Evolutionary conservation across 768 basidiomycete species (phyloP).

Genomic region (Boletus subparvulus): DNA sequence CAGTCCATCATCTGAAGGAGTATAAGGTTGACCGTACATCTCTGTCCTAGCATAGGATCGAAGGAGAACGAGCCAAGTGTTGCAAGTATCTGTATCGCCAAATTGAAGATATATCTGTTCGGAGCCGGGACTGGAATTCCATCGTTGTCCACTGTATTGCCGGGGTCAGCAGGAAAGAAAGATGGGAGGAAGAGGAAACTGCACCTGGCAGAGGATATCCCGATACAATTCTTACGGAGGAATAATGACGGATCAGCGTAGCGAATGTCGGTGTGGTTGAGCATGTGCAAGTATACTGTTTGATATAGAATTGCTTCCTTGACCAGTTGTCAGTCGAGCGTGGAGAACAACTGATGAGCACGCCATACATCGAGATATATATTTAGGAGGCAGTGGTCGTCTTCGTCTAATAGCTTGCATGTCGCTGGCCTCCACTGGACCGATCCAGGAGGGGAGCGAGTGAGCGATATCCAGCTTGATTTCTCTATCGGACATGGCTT

Average conservation of each 20-base stretch:
- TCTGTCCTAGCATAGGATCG: slow-evolving; percentile 81
- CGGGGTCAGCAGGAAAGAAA: slow-evolving; percentile 7
- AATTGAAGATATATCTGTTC: slow-evolving; percentile 80
- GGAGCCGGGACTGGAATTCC: slow-evolving; percentile 47
- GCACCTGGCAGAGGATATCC: slow-evolving; percentile 64
- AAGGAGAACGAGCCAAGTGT: slow-evolving; percentile 78
- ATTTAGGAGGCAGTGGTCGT: slow-evolving; percentile 63
- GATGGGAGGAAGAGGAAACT: slow-evolving; percentile 16
- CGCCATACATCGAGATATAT: slow-evolving; percentile 70
- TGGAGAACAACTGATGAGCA: background rate
- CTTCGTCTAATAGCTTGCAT: slow-evolving; percentile 69
- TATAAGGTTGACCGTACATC: slow-evolving; percentile 63
- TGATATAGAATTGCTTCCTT: slow-evolving; percentile 75
- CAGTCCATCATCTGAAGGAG: slow-evolving; percentile 63
- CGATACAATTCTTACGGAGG: slow-evolving; percentile 71
- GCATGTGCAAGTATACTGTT: slow-evolving; percentile 67
- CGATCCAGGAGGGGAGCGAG: slow-evolving; percentile 46
- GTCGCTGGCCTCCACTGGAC: slow-evolving; percentile 74
- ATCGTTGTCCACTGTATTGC: slow-evolving; percentile 53
- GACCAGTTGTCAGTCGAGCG: slow-evolving; percentile 12
- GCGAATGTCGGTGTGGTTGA: slow-evolving; percentile 82
- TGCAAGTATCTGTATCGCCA: slow-evolving; percentile 56
- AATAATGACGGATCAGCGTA: slow-evolving; percentile 73
- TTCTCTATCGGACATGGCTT: slow-evolving; percentile 49
- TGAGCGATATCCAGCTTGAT: slow-evolving; percentile 66